Evolutionary conservation across 371 early-diverging fungal species (phyloP).

Genomic region (Polyrhizophydium stewartii): DNA sequence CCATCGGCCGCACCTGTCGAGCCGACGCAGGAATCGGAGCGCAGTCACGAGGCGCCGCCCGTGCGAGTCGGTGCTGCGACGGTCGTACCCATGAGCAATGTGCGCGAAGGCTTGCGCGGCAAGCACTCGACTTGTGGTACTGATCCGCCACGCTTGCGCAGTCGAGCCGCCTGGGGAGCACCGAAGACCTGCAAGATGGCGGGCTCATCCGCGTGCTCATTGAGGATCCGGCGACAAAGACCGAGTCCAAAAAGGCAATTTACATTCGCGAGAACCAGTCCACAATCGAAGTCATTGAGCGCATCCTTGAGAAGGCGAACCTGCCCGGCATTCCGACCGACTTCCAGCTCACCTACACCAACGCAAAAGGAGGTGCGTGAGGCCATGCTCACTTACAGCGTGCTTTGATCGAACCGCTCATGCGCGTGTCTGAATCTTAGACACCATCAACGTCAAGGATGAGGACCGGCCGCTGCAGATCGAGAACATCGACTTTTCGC

Average conservation of each 20-base stretch:
- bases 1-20: background rate
- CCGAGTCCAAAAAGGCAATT: constrained; percentile 31
- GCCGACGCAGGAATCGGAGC: too few species aligned
- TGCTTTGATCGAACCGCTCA: too few species aligned
- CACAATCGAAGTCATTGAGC: constrained; percentile 20
- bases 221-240: constrained; percentile 17
- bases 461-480: constrained; percentile 15
- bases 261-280: constrained; percentile 24
- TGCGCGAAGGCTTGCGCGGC: too few species aligned
- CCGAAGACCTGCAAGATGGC: constrained; percentile 1
- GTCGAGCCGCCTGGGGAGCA: background rate
- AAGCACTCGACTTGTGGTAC: too few species aligned
- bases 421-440: too few species aligned
- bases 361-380: constrained; percentile 15
- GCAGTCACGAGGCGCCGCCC: too few species aligned
- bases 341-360: constrained; percentile 24
- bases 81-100: too few species aligned
- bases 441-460: background rate
- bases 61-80: too few species aligned
- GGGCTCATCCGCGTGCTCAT: constrained; percentile 9
- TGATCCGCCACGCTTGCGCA: too few species aligned
- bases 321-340: constrained; percentile 23
- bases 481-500: constrained; percentile 12
- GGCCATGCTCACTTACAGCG: too few species aligned
- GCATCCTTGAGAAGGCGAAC: constrained; percentile 28